Evolutionary conservation across 495 filamentous ascomycete species (phyloP), one percentile per base, ranked within the genome.

Genomic region (Melanomma pulvis-pyrius): DNA sequence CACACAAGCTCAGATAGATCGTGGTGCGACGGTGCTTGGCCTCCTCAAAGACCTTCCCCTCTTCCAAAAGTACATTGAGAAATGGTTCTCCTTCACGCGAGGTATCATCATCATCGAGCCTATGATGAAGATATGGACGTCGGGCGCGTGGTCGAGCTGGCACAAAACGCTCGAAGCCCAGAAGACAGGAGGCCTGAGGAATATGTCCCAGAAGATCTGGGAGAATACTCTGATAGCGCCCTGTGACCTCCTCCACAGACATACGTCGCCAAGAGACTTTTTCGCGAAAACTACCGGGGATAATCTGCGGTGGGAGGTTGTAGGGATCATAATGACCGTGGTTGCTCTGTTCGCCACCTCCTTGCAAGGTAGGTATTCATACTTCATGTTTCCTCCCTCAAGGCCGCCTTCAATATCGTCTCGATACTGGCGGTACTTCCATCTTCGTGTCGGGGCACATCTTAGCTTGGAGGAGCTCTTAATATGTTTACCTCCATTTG

Each of bases 221-320:
- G 57, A 57, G 17, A 77, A 77, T 51, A 76, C 75, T 0, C 9
- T 62, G 7, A 72, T 59, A 30, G 69, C 73, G 22, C 17, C 71
- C 61, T 22, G 8, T 21, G 11, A 9, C 51, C 53, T 62, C 9
- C 55, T 74, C 8, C 61, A 76, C 49, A 65, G 71, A 6, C 25
- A 69, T 32, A 75, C 71, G 30, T 65, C 73, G 7, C 63, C 76
- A 1, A 34, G 51, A 21, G 71, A 76, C 46, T 78, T 76, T 63
- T 32, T 28, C 24, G 50, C 70, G 69, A 75, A 81, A 74, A 65
- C 58, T 63, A 83, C 80, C 0, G 86, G 83, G 0, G 68, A 71
- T 13, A 80, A 81, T 48, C 72, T 85, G 26, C 82, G 86, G 11
- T 90, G 86, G 86, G 86, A 89, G 72, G 73, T 82, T 2, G 68